Conservation (phyloP, 169 alveolate species). For the Eimeria nieschulzi region DNA sequence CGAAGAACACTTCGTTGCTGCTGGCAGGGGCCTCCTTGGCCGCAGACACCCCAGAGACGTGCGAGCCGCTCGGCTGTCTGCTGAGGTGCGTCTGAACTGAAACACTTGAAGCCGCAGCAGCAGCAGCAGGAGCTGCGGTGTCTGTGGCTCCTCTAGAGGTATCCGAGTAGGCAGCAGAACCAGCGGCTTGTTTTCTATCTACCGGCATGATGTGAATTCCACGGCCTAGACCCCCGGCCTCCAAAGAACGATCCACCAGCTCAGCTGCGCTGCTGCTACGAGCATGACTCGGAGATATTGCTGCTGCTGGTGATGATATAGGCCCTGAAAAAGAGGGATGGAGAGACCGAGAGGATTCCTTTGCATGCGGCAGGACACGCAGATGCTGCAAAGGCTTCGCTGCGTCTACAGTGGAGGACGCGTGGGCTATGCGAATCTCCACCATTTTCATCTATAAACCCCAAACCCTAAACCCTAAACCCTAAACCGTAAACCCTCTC, state of each 20-base stretch:
- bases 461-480: neutral
- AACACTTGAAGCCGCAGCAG: neutral
- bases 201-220: neutral
- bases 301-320: neutral
- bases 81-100: neutral
- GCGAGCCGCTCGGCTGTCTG: neutral
- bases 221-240: neutral
- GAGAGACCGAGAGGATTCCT: neutral
- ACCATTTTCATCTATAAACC: neutral
- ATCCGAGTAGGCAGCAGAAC: too few species aligned
- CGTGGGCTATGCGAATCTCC: conserved; percentile 10
- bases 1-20: neutral
- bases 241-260: neutral
- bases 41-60: neutral
- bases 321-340: neutral
- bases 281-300: neutral
- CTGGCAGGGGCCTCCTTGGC: neutral
- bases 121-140: neutral
- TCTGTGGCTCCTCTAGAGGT: neutral
- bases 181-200: neutral
- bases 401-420: conserved; percentile 26
- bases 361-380: neutral
- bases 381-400: conserved; percentile 14
- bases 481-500: neutral
- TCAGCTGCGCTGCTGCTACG: conserved; percentile 16